phyloP scores from a whole-genome alignment of 768 basidiomycete species.

The Suillus clintonianus region DNA sequence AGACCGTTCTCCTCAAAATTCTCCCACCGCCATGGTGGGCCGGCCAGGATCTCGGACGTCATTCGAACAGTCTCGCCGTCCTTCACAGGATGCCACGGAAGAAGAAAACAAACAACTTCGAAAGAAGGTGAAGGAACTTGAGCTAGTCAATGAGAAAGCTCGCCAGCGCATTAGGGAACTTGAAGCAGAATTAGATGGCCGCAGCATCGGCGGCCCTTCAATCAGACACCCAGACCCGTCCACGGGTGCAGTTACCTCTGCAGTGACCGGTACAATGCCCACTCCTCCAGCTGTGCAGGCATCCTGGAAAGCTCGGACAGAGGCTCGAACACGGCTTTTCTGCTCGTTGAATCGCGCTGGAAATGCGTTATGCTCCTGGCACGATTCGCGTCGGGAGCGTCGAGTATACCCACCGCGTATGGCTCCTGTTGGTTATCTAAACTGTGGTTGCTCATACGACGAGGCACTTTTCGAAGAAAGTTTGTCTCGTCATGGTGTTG shows the following conservation, averaged over 20 bases:
- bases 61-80: constrained; percentile 26
- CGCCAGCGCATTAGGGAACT: constrained; percentile 50
- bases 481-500: constrained; percentile 74
- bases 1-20: background rate
- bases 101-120: constrained; percentile 59
- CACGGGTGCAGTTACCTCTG: constrained; percentile 14
- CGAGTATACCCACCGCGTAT: constrained; percentile 75
- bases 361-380: constrained; percentile 89
- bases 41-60: constrained; percentile 27
- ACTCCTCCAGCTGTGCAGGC: constrained; percentile 47
- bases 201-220: constrained; percentile 15
- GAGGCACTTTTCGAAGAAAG: constrained; percentile 89
- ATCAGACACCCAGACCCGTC: constrained; percentile 17
- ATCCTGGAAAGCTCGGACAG: constrained; percentile 74
- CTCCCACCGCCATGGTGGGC: constrained; percentile 1
- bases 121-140: constrained; percentile 61
- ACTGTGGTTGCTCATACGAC: constrained; percentile 84
- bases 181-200: constrained; percentile 44
- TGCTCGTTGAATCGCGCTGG: constrained; percentile 87
- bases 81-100: constrained; percentile 33
- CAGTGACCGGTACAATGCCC: constrained; percentile 29
- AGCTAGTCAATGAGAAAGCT: constrained; percentile 56
- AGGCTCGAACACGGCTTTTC: constrained; percentile 67
- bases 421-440: constrained; percentile 76
- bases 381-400: constrained; percentile 84